These are phyloP conservation scores for Grosmannia clavigera DNA, from an alignment of 2,329 filamentous ascomycete species.

Conservation along the genomic window DNA sequence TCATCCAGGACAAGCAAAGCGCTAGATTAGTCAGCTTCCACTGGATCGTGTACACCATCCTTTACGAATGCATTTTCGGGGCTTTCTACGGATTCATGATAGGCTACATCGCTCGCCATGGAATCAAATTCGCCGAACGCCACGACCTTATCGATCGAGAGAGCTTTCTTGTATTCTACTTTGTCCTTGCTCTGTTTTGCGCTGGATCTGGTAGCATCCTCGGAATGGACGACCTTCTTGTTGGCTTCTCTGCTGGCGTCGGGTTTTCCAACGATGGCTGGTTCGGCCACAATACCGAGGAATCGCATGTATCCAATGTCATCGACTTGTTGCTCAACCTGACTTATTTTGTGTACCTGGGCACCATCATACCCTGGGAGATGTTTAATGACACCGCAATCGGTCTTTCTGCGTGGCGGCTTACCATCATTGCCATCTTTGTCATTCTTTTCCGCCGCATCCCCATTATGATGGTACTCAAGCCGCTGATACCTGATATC, in stretches of 20 bases:
- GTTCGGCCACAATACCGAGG: slow-evolving; percentile 97
- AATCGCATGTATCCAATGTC: slow-evolving; percentile 97
- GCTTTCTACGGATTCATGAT: slow-evolving; percentile 77
- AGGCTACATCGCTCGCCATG: slow-evolving; percentile 81
- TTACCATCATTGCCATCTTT: slow-evolving; percentile 86
- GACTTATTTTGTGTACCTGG: slow-evolving; percentile 96
- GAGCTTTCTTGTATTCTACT: slow-evolving; percentile 98
- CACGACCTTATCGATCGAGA: slow-evolving; percentile 84
- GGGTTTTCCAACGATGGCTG: slow-evolving; percentile 98
- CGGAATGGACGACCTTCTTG: slow-evolving; percentile 83
- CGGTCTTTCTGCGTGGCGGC: slow-evolving; percentile 73
- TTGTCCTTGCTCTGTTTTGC: slow-evolving; percentile 89
- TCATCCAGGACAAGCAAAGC: slow-evolving; percentile 67
- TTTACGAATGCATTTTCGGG: slow-evolving; percentile 94
- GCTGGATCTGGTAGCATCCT: slow-evolving; percentile 86
- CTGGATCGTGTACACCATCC: slow-evolving; percentile 79
- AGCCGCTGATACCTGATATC: slow-evolving; percentile 88
- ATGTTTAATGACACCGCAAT: slow-evolving; percentile 67
- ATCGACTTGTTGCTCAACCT: slow-evolving; percentile 95
- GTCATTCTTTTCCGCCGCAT: slow-evolving; percentile 94
- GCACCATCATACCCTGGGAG: slow-evolving; percentile 92
- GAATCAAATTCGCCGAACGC: slow-evolving; percentile 78
- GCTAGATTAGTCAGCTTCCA: slow-evolving; percentile 61
- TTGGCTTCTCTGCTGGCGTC: slow-evolving; percentile 92
- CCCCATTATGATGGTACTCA: slow-evolving; percentile 82